These are phyloP conservation scores for Neonothopanus nambi DNA, from an alignment of 1,284 basidiomycete species.

Conservation along the genomic window DNA sequence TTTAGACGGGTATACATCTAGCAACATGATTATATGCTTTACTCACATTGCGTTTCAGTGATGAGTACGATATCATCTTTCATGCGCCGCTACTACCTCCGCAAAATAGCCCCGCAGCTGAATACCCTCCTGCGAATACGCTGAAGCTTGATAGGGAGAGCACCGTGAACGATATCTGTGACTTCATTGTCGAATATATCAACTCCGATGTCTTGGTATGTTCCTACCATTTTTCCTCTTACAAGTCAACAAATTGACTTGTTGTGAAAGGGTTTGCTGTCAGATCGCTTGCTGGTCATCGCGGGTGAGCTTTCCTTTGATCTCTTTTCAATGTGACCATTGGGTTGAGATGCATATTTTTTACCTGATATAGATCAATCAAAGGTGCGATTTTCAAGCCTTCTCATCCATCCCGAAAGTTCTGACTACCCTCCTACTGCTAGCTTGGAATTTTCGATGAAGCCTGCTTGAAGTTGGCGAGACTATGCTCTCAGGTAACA, in stretches of 20 bases:
- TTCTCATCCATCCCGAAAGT: background rate
- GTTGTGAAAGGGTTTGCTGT: conserved; percentile 56
- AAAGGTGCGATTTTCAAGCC: conserved; percentile 45
- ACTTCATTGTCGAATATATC: conserved; percentile 84
- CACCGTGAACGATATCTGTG: conserved; percentile 72
- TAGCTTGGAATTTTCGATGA: conserved; percentile 71
- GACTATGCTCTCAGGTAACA: conserved; percentile 56
- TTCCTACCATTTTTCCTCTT: background rate
- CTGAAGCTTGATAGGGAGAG: conserved; percentile 53
- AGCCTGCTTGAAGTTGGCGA: conserved; percentile 63
- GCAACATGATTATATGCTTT: background rate
- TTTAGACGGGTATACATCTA: conserved; percentile 69
- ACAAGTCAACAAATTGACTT: no score
- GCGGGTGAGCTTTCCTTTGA: conserved; percentile 49
- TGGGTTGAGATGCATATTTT: background rate
- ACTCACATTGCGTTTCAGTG: conserved; percentile 36
- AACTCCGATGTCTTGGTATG: conserved; percentile 74
- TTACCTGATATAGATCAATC: conserved; percentile 55
- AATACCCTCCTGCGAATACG: conserved; percentile 45
- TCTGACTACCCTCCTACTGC: background rate
- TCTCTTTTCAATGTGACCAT: background rate
- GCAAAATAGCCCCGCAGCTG: conserved; percentile 48
- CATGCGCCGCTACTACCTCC: conserved; percentile 54
- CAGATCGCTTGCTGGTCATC: conserved; percentile 71
- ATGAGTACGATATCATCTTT: conserved; percentile 53